Evolutionary conservation across 2,329 filamentous ascomycete genomes (phyloP).

Genomic region (Ceratocystis smalleyi): DNA sequence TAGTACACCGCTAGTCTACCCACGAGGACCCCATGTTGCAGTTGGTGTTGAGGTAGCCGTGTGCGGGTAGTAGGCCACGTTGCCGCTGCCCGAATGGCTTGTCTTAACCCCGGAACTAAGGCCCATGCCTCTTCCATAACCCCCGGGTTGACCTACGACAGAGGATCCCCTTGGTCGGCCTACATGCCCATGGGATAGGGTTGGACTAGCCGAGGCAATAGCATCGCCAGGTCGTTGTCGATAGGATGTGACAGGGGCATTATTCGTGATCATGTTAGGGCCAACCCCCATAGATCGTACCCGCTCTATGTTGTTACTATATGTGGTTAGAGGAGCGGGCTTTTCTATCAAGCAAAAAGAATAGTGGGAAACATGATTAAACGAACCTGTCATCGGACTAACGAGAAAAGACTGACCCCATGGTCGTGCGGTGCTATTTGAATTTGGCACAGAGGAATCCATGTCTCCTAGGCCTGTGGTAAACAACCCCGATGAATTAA

Average conservation of each 20-base stretch:
- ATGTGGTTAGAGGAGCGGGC: neutral
- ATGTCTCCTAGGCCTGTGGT: neutral
- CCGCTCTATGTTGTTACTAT: neutral
- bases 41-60: neutral
- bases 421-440: neutral
- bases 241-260: conserved; percentile 15
- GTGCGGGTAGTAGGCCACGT: neutral
- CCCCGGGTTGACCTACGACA: neutral
- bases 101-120: conserved; percentile 17
- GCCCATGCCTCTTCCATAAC: conserved; percentile 12
- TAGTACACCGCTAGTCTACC: neutral
- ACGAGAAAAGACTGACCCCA: neutral
- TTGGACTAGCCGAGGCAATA: neutral
- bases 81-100: conserved; percentile 9
- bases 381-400: neutral
- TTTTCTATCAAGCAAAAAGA: neutral
- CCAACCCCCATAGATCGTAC: conserved; percentile 24
- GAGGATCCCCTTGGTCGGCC: conserved; percentile 1
- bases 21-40: neutral
- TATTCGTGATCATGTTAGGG: conserved; percentile 18
- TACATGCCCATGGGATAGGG: neutral
- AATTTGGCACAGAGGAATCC: neutral
- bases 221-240: conserved; percentile 9
- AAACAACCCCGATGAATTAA: neutral
- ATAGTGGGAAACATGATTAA: neutral